These are phyloP conservation scores for Mortierella sp. DNA, from an alignment of 371 early-diverging fungal genomes.

Conservation along the genomic window DNA sequence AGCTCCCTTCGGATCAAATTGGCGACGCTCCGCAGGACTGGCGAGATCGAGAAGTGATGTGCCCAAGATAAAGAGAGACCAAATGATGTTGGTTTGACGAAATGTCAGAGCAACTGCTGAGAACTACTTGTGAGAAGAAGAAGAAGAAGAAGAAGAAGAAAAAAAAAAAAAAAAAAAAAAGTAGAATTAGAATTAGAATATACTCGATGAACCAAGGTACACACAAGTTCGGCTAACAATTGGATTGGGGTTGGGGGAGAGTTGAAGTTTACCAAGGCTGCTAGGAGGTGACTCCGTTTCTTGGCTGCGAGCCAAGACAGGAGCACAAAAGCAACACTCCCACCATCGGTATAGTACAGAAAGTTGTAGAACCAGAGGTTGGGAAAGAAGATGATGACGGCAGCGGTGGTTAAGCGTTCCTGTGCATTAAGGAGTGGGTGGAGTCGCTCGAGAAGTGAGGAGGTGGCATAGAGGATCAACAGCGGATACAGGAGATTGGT, in stretches of 20 bases:
- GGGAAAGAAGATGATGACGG: slow-evolving; percentile 79
- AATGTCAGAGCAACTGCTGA: slow-evolving; percentile 73
- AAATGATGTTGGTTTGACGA: slow-evolving; percentile 94
- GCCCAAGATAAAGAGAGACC: slow-evolving; percentile 74
- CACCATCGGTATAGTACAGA: slow-evolving; percentile 94
- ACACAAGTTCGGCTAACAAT: background rate
- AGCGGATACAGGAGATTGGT: slow-evolving; percentile 69
- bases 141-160: background rate
- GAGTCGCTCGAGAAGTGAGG: slow-evolving; percentile 49
- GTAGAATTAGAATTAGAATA: background rate
- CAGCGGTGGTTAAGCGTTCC: slow-evolving; percentile 55
- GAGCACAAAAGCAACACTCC: slow-evolving; percentile 84
- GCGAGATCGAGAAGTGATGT: slow-evolving; percentile 39
- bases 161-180: slow-evolving; percentile 5
- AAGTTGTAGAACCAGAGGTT: slow-evolving; percentile 84
- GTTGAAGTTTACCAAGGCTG: slow-evolving; percentile 64
- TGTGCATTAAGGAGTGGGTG: slow-evolving; percentile 48
- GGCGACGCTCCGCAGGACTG: slow-evolving; percentile 21
- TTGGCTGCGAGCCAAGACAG: slow-evolving; percentile 69
- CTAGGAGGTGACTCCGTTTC: slow-evolving; percentile 55
- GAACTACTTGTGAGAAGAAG: slow-evolving; percentile 56
- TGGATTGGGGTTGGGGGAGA: background rate
- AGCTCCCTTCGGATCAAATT: slow-evolving; percentile 38
- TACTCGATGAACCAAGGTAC: background rate
- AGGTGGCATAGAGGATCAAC: slow-evolving; percentile 59